Evolutionary conservation across 2,329 filamentous ascomycete genomes (phyloP).

Genomic region (Myotisia sp.): DNA sequence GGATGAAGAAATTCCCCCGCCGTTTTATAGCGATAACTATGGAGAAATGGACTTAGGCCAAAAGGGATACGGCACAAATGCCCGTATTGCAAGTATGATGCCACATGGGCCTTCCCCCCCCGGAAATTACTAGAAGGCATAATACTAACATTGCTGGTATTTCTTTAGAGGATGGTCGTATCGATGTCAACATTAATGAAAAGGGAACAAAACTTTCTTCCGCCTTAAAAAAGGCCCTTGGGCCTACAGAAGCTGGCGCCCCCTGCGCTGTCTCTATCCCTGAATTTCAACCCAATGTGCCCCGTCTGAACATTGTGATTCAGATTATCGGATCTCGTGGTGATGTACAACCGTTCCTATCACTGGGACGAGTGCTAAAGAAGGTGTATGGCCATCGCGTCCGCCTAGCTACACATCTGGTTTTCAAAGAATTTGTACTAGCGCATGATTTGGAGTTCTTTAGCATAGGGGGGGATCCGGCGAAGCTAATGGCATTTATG

Average conservation of each 20-base stretch:
- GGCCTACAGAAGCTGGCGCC: slow-evolving; percentile 27
- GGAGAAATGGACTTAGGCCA: slow-evolving; percentile 49
- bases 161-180: slow-evolving; percentile 56
- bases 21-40: slow-evolving; percentile 31
- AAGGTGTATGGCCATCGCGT: slow-evolving; percentile 56
- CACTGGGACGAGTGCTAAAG: slow-evolving; percentile 51
- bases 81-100: slow-evolving; percentile 40
- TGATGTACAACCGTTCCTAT: slow-evolving; percentile 63
- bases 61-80: slow-evolving; percentile 49
- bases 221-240: slow-evolving; percentile 50
- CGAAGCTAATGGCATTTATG: slow-evolving; percentile 76
- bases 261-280: slow-evolving; percentile 60
- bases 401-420: slow-evolving; percentile 56
- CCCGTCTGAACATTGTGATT: slow-evolving; percentile 54
- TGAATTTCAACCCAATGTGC: slow-evolving; percentile 43
- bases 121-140: no score
- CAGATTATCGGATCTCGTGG: slow-evolving; percentile 62
- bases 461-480: slow-evolving; percentile 59
- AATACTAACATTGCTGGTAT: no score
- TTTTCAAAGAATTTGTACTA: slow-evolving; percentile 54
- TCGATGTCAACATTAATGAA: slow-evolving; percentile 68
- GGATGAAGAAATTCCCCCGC: slow-evolving; percentile 15
- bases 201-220: slow-evolving; percentile 51
- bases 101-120: no score
- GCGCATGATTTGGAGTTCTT: slow-evolving; percentile 63